phyloP scores from a whole-genome alignment of 2,329 filamentous ascomycete genomes.

The Colletotrichum eleusines region DNA sequence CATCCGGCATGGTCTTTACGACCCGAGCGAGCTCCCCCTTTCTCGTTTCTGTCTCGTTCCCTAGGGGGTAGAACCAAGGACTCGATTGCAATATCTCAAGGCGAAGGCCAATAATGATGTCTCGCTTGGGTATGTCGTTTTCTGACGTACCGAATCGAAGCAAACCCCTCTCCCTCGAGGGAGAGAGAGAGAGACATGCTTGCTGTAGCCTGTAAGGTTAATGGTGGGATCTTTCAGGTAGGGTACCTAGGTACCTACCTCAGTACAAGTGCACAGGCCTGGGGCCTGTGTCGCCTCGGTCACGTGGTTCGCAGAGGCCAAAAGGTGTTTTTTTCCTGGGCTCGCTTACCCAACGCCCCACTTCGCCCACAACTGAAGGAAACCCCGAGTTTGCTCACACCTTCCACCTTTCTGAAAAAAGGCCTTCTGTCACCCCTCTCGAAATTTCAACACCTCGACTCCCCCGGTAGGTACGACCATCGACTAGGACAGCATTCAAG shows the following conservation, averaged over 20 bases:
- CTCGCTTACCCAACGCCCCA: conserved; percentile 48
- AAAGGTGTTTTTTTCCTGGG: conserved; percentile 42
- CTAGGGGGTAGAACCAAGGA: no score
- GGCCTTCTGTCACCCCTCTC: conserved; percentile 53
- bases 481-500: conserved; percentile 53
- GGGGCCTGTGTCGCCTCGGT: conserved; percentile 29
- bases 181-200: neutral
- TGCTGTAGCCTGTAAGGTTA: no score
- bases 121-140: no score
- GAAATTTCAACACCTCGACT: conserved; percentile 50
- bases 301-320: conserved; percentile 44
- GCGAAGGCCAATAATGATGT: no score
- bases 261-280: conserved; percentile 5
- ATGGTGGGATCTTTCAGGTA: no score
- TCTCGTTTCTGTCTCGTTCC: no score
- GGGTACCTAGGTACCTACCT: no score
- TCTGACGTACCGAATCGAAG: no score
- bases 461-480: conserved; percentile 51
- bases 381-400: conserved; percentile 48
- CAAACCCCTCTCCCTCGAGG: no score
- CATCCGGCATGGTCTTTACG: no score
- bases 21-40: no score
- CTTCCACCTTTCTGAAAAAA: conserved; percentile 48
- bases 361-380: conserved; percentile 55
- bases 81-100: no score